Base-by-base conservation (phyloP, 2,329 filamentous ascomycete genomes). In the Monosporascus sp. region DNA sequence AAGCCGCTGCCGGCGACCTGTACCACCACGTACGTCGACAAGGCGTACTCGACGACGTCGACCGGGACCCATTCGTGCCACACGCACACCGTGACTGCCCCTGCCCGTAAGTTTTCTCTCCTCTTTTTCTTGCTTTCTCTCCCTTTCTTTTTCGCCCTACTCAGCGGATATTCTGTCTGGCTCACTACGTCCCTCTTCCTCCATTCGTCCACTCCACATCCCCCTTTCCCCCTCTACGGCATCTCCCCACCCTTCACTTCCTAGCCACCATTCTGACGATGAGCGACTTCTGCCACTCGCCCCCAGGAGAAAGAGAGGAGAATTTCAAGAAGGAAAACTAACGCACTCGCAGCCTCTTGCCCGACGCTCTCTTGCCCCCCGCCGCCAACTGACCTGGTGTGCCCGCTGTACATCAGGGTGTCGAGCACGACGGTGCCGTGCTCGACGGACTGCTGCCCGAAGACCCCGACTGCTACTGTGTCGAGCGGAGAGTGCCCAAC, bases 391-490 rank as follows among this genome's bases (percentile, higher is more conserved):
- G 58, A 62, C 37, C 51, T 53, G 20, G 45, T 63, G 20, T 72
- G 70, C 57, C 67, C 68, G 15, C 17, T 56, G 47, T 60, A 62
- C 54, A 64, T 71, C 57, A 60, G 55, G 55, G 56, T 68, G 17
- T 66, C 64, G n/a, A 69, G 65, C 45, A 55, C 64, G 4, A 58
- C 61, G 22, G 65, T 73, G 3, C 73, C 72, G 17, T 71, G 71
- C 56, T 54, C 58, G 38, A 69, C 68, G 20, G 58, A 68, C 50
- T 72, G 69, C 61, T 75, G 73, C 60, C 66, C 65, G n/a, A 59
- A 52, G 9, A 75, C 72, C 8, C 55, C 66, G 38, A 67, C 65
- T 6, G 50, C 55, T 22, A 59, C 57, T 48, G 60, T 54, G 48
- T 48, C 57, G 6, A 53, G 14, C 14, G 55, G 49, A 2, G 46